Evolutionary conservation across 768 basidiomycete species (phyloP).

Genomic region (Leucosporidium yakuticum): DNA sequence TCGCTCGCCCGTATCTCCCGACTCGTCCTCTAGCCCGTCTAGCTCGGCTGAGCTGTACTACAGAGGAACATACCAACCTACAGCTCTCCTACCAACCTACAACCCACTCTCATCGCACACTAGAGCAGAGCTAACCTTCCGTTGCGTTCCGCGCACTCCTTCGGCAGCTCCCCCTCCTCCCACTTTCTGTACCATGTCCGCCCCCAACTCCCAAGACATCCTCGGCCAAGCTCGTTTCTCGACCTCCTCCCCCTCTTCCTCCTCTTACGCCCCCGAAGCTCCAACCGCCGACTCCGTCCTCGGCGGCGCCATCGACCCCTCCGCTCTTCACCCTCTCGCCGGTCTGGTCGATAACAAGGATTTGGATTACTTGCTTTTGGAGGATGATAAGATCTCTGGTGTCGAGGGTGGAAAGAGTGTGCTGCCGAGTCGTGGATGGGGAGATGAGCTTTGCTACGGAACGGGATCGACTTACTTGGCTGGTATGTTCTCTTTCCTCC

Average conservation of each 20-base stretch:
- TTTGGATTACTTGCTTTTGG: conserved; percentile 87
- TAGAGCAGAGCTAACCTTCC: neutral
- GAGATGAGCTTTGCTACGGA: conserved; percentile 98
- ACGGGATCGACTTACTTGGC: conserved; percentile 97
- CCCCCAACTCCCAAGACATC: conserved; percentile 32
- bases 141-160: neutral
- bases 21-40: neutral
- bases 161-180: neutral
- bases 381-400: conserved; percentile 90
- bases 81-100: neutral
- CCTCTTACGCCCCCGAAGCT: conserved; percentile 38
- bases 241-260: conserved; percentile 19
- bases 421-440: conserved; percentile 92
- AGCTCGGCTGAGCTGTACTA: neutral
- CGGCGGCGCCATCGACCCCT: conserved; percentile 73
- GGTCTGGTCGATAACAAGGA: conserved; percentile 70
- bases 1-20: neutral
- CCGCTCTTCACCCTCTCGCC: conserved; percentile 88
- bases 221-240: conserved; percentile 33
- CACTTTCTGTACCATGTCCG: conserved; percentile 7
- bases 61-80: neutral
- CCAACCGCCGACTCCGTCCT: conserved; percentile 84
- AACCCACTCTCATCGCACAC: too few relatives aligned
- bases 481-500: conserved; percentile 61
- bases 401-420: conserved; percentile 85